Evolutionary conservation across 2,329 filamentous ascomycete species (phyloP).

Genomic region (Plectosphaerella plurivora): DNA sequence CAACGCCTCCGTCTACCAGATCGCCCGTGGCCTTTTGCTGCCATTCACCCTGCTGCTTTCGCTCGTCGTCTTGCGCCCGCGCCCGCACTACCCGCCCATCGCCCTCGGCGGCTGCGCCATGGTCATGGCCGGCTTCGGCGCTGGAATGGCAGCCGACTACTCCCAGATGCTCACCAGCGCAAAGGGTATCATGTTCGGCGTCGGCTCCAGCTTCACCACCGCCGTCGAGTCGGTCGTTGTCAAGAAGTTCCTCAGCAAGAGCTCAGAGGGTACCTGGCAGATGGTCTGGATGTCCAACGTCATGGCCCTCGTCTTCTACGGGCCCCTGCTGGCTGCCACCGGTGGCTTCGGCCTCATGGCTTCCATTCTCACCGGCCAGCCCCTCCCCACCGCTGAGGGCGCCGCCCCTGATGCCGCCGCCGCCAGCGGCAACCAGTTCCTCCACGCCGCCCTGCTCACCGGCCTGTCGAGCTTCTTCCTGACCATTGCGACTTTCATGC

Average conservation of each 20-base stretch:
- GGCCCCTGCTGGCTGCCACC: conserved; percentile 18
- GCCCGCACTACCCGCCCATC: conserved; percentile 19
- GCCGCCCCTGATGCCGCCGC: background rate
- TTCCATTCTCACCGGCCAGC: conserved; percentile 10
- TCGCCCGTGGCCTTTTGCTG: conserved; percentile 18
- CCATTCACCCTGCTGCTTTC: conserved; percentile 19
- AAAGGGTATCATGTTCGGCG: conserved; percentile 18
- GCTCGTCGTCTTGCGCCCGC: conserved; percentile 18
- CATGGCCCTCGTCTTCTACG: conserved; percentile 18
- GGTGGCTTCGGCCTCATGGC: conserved; percentile 16
- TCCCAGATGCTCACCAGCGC: conserved; percentile 20
- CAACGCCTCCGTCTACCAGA: conserved; percentile 21
- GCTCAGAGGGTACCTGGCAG: conserved; percentile 20
- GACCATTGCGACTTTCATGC: conserved; percentile 20
- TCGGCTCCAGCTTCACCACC: conserved; percentile 20
- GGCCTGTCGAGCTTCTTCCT: conserved; percentile 19
- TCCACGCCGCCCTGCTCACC: conserved; percentile 15
- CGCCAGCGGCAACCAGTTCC: conserved; percentile 12
- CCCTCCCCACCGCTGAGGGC: conserved; percentile 5
- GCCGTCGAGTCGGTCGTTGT: conserved; percentile 20
- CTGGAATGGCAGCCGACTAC: conserved; percentile 20
- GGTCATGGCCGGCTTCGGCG: conserved; percentile 20
- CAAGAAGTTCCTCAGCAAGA: conserved; percentile 19
- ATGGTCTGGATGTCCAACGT: conserved; percentile 22
- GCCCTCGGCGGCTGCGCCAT: conserved; percentile 19